These are phyloP conservation scores for Corchorus capsularis DNA, from an alignment of 345 rosid genomes.

Conservation along the genomic window DNA sequence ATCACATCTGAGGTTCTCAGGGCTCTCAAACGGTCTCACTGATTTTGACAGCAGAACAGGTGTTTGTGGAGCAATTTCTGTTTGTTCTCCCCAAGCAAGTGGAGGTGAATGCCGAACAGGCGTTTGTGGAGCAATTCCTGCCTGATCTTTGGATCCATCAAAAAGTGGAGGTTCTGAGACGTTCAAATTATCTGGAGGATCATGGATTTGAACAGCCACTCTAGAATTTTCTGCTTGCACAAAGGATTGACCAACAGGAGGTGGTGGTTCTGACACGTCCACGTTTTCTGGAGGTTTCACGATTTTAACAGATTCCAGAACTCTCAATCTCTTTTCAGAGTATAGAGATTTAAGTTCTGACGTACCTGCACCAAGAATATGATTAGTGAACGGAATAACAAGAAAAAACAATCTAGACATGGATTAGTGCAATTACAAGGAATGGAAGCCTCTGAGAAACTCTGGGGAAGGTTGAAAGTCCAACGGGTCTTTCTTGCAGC, in stretches of 20 bases:
- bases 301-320: conserved; percentile 22
- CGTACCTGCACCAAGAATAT: conserved; percentile 47
- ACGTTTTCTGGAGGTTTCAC: conserved; percentile 21
- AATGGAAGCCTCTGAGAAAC: conserved; percentile 55
- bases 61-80: conserved; percentile 68
- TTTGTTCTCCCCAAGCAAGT: conserved; percentile 28
- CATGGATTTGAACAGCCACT: not conserved
- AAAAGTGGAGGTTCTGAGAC: conserved; percentile 19
- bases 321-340: conserved; percentile 28
- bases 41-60: conserved; percentile 46
- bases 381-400: conserved; percentile 29
- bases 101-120: conserved; percentile 43
- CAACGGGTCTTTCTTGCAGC: conserved; percentile 46
- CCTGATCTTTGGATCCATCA: conserved; percentile 30
- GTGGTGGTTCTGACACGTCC: conserved; percentile 13
- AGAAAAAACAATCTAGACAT: not conserved
- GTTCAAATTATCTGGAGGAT: not conserved
- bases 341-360: conserved; percentile 52
- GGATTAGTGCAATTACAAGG: conserved; percentile 50
- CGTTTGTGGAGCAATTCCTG: conserved; percentile 68
- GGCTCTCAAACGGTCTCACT: conserved; percentile 44
- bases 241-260: conserved; percentile 18
- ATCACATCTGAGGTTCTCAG: conserved; percentile 34
- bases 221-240: conserved; percentile 19
- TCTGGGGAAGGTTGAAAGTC: conserved; percentile 35